phyloP scores from a whole-genome alignment of 208 protist species.

The Trypanosoma scelopori region DNA sequence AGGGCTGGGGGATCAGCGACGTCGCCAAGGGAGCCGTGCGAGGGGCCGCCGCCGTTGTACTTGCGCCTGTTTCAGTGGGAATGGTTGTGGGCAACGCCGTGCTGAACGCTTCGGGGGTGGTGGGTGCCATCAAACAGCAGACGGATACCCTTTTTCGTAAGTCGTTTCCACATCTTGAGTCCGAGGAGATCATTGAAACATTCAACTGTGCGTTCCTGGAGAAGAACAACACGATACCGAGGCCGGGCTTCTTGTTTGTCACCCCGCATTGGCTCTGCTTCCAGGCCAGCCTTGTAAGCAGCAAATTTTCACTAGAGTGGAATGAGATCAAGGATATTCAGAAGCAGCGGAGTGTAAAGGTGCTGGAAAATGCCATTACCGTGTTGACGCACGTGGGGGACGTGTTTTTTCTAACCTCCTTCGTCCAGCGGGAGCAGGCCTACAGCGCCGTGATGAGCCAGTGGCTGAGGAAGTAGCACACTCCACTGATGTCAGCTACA shows the following conservation, averaged over 20 bases:
- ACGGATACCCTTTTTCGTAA: slow-evolving; percentile 60
- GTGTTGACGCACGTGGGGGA: slow-evolving; percentile 69
- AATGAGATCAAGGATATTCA: slow-evolving; percentile 83
- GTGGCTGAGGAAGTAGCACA: slow-evolving; percentile 60
- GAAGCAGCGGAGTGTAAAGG: slow-evolving; percentile 62
- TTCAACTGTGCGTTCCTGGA: slow-evolving; percentile 59
- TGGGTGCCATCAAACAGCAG: slow-evolving; percentile 56
- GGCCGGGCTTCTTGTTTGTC: slow-evolving; percentile 68
- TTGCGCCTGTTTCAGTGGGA: slow-evolving; percentile 66
- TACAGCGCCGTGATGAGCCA: slow-evolving; percentile 73
- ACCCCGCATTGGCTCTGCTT: slow-evolving; percentile 76
- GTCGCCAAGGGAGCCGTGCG: slow-evolving; percentile 60
- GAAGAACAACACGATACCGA: slow-evolving; percentile 28
- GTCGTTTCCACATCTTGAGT: slow-evolving; percentile 53
- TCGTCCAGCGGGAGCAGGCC: slow-evolving; percentile 70
- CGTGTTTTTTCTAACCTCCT: slow-evolving; percentile 57
- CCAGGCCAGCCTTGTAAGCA: slow-evolving; percentile 30
- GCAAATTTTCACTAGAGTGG: slow-evolving; percentile 68
- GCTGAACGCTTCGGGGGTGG: slow-evolving; percentile 68
- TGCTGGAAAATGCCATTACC: slow-evolving; percentile 70
- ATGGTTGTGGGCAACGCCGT: slow-evolving; percentile 59
- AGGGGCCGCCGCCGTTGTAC: slow-evolving; percentile 68
- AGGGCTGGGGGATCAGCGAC: slow-evolving; percentile 36
- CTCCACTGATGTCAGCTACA: too few species aligned
- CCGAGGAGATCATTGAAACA: slow-evolving; percentile 60